A percentile compares a stretch with the other conserved stretches of the same genome.
phyloP scores from a whole-genome alignment of 306 rosid species.

The Vigna trinervia region DNA sequence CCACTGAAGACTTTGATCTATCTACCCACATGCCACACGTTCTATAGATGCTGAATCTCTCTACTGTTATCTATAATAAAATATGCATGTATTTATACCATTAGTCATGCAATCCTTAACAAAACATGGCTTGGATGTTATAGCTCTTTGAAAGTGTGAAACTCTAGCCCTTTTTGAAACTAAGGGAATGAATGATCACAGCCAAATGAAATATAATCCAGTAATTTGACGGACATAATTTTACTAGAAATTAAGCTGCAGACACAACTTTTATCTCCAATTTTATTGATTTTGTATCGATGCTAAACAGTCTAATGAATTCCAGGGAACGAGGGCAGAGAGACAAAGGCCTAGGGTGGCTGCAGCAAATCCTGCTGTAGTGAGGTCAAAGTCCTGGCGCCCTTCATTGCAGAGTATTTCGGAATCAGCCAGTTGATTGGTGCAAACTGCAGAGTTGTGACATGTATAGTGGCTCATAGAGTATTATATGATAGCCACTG shows the following conservation, averaged over 20 bases:
- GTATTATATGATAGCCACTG: constrained; percentile 42
- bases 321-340: constrained; percentile 74
- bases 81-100: constrained; percentile 1
- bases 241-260: not conserved
- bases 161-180: constrained; percentile 12
- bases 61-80: not conserved
- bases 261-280: constrained; percentile 17
- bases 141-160: not conserved
- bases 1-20: constrained; percentile 36
- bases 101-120: constrained; percentile 18
- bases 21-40: constrained; percentile 40
- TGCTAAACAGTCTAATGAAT: constrained; percentile 19
- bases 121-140: not conserved
- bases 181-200: not conserved
- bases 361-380: constrained; percentile 53
- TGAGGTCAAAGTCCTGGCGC: constrained; percentile 82
- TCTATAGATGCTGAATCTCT: constrained; percentile 29
- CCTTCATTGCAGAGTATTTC: constrained; percentile 94
- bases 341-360: constrained; percentile 59
- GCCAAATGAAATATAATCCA: constrained; percentile 15
- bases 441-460: constrained; percentile 19
- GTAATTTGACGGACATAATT: not conserved
- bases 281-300: constrained; percentile 22
- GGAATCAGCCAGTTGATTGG: constrained; percentile 63
- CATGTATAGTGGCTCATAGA: constrained; percentile 39